These are phyloP conservation scores for Elsinoe batatas DNA, from an alignment of 2,329 filamentous ascomycete species.

Conservation along the genomic window DNA sequence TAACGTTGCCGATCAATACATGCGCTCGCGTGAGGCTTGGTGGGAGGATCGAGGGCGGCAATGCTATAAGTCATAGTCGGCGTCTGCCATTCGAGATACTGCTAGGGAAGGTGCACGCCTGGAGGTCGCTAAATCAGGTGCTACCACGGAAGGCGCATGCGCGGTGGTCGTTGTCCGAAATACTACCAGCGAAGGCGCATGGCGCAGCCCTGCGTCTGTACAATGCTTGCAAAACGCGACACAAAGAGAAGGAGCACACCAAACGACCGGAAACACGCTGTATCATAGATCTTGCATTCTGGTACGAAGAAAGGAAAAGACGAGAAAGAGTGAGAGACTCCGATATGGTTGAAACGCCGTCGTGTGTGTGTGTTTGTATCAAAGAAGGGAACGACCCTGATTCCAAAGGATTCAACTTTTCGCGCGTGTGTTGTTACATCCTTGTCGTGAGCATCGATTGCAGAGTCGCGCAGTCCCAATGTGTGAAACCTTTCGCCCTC, in stretches of 20 bases:
- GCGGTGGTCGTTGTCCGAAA: too few relatives aligned
- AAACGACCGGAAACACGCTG: background rate
- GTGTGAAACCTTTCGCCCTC: slow-evolving; percentile 9
- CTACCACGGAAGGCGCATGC: too few relatives aligned
- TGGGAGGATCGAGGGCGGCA: too few relatives aligned
- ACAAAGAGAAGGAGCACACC: background rate
- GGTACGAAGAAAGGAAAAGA: slow-evolving; percentile 1
- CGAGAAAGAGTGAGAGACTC: slow-evolving; percentile 4
- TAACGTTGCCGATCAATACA: background rate
- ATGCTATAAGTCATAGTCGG: too few relatives aligned
- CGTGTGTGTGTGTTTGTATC: slow-evolving; percentile 2
- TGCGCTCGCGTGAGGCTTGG: too few relatives aligned
- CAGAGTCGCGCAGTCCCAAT: slow-evolving; percentile 1
- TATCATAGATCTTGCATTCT: slow-evolving; percentile 8
- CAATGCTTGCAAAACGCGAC: background rate
- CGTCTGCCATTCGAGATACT: too few relatives aligned
- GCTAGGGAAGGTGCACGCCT: too few relatives aligned
- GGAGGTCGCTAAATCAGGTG: too few relatives aligned
- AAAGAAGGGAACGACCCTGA: background rate
- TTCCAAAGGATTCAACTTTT: slow-evolving; percentile 6
- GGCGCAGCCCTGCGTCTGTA: too few relatives aligned
- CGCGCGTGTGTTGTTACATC: slow-evolving; percentile 8
- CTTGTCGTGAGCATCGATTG: background rate
- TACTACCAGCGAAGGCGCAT: too few relatives aligned
- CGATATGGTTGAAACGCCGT: slow-evolving; percentile 6